phyloP scores from a whole-genome alignment of 768 basidiomycete genomes.

The Auriculariales sp. region DNA sequence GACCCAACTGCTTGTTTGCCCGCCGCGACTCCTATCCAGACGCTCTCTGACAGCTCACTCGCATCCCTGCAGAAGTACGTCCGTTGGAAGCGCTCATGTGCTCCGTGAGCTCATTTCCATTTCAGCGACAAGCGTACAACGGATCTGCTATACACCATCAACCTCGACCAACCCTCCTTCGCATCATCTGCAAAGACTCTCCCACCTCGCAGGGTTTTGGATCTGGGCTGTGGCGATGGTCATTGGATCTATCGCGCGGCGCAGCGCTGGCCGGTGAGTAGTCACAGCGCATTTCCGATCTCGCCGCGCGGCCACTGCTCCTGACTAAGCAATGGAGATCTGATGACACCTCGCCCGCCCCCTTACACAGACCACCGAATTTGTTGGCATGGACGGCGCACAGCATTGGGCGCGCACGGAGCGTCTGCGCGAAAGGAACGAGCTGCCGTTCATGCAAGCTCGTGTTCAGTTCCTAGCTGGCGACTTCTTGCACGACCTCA shows the following conservation, averaged over 20 bases:
- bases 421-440: constrained; percentile 11
- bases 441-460: constrained; percentile 7
- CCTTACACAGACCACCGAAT: constrained; percentile 22
- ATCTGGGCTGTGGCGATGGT: constrained; percentile 65
- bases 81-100: too few species aligned
- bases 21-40: too few species aligned
- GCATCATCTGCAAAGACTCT: constrained; percentile 31
- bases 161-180: constrained; percentile 43
- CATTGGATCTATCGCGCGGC: constrained; percentile 54
- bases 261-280: constrained; percentile 33
- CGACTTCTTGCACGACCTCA: constrained; percentile 21
- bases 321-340: too few species aligned
- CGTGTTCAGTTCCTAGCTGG: neutral
- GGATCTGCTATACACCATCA: neutral
- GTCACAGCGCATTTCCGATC: neutral
- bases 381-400: constrained; percentile 43
- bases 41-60: too few species aligned
- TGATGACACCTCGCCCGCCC: too few species aligned
- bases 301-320: neutral
- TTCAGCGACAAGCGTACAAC: neutral
- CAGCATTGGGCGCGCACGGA: constrained; percentile 22
- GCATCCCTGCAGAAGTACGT: too few species aligned
- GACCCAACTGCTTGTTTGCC: too few species aligned
- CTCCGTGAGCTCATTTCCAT: too few species aligned
- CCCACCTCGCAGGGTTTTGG: constrained; percentile 45